These are phyloP conservation scores for Sugiyamaella castrensis DNA, from an alignment of 1,139 yeast genomes.

Conservation along the genomic window DNA sequence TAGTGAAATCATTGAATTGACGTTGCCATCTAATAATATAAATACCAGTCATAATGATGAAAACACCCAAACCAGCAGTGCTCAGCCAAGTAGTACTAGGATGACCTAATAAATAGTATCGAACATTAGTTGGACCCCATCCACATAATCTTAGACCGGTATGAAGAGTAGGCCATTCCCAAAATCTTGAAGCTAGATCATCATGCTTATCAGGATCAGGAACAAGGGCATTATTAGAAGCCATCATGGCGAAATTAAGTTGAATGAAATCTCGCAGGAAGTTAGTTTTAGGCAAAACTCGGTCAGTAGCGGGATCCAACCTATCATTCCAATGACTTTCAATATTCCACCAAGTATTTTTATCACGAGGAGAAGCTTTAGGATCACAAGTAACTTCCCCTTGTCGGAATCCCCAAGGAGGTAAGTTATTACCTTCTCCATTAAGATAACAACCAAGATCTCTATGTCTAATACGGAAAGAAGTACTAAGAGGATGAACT, in stretches of 20 bases:
- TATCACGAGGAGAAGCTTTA: conserved; percentile 75
- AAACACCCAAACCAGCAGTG: conserved; percentile 60
- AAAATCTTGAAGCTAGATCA: conserved; percentile 83
- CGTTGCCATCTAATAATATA: conserved; percentile 91
- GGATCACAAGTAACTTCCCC: conserved; percentile 89
- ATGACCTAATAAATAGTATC: conserved; percentile 87
- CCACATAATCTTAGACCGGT: conserved; percentile 94
- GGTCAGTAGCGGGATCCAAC: conserved; percentile 67
- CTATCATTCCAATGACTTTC: conserved; percentile 77
- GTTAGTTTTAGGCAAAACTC: conserved; percentile 75
- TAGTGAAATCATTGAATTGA: conserved; percentile 69
- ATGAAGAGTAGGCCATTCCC: conserved; percentile 98
- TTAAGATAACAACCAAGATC: conserved; percentile 80
- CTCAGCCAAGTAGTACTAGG: conserved; percentile 97
- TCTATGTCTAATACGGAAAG: conserved; percentile 71
- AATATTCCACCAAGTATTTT: conserved; percentile 97
- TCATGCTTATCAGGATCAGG: conserved; percentile 93
- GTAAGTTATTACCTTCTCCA: conserved; percentile 74
- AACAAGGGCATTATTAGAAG: conserved; percentile 91
- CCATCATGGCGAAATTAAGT: conserved; percentile 97
- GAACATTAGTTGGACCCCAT: conserved; percentile 78
- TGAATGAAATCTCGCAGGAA: conserved; percentile 89
- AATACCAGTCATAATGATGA: conserved; percentile 54
- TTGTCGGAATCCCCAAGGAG: conserved; percentile 99
- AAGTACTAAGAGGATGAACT: conserved; percentile 83